A percentile compares a stretch with the other conserved stretches of the same genome.
These are phyloP conservation scores for Lasiosphaeria miniovina DNA, from an alignment of 495 filamentous ascomycete genomes.

Conservation along the genomic window DNA sequence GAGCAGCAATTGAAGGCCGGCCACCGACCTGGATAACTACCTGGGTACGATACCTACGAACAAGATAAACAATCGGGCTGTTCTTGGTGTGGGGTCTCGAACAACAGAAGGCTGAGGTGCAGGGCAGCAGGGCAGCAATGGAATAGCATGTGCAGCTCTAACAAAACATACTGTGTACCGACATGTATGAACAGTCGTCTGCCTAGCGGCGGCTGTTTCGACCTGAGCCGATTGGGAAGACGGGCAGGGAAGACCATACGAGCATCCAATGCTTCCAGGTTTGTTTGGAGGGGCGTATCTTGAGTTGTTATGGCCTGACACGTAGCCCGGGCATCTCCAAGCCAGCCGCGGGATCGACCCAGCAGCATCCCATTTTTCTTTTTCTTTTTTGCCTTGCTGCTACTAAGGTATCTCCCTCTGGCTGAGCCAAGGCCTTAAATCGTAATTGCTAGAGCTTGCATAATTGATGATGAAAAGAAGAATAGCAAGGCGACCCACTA, in stretches of 20 bases:
- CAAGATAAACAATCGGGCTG: background rate
- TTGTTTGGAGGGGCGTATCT: no score
- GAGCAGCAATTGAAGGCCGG: background rate
- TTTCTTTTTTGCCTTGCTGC: background rate
- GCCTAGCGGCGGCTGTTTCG: no score
- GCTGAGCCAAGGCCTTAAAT: background rate
- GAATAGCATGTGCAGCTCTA: no score
- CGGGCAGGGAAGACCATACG: background rate
- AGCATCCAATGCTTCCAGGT: no score
- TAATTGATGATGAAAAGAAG: background rate
- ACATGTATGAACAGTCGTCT: no score
- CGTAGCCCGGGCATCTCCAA: slow-evolving; percentile 7
- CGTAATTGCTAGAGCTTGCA: background rate
- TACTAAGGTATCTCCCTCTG: no score
- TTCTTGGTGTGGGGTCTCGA: background rate
- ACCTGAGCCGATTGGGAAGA: background rate
- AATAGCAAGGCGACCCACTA: background rate
- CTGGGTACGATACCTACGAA: background rate
- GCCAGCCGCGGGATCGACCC: background rate
- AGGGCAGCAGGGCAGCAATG: background rate
- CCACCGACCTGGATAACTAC: background rate
- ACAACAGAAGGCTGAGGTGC: background rate
- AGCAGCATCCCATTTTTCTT: background rate
- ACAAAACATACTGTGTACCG: no score
- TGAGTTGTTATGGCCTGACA: slow-evolving; percentile 19